Base-by-base conservation (phyloP, 768 basidiomycete genomes). In the Mycena kentingensis region DNA sequence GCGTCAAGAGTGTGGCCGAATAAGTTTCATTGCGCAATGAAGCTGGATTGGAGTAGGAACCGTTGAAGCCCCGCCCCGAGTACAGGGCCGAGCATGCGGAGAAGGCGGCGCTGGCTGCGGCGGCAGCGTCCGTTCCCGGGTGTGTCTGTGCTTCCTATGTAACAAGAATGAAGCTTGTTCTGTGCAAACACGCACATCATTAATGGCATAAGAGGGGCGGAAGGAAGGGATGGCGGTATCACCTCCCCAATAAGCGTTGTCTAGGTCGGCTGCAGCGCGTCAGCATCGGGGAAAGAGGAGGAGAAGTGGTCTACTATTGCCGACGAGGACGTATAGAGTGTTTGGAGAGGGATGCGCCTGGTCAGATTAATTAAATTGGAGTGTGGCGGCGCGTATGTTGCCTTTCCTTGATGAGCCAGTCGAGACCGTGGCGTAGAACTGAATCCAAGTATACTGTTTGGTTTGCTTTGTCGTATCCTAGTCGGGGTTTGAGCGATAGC, bases 361-460 rank as follows among this genome's bases (percentile, higher is more conserved):
- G 10, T 41, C 41, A 46, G 39, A 32, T 29, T 18, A 55, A 29
- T 51, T 42, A 29, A 8, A 46, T 16, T 27, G 27, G 41, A 18
- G 8, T 18, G 12, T 38, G 46, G 22, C 42, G 22, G 13, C 10
- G 25, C 28, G 5, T 26, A 43, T 19, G 13, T 46, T 6, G 27
- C 26, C 75, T 55, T 51, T 87, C 93, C 76, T 90, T 92, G 46
- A 95, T 91, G 45, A 95, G 72, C 92, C 93, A 97, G 68, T 93
- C 88, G 38, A 93, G 79, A 22, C 93, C 87, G 90, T 91, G 96
- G 54, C 93, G 83, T 46, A 96, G 72, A 77, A 90, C 93, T 55
- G 83, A 81, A 62, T 97, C 95, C n/a, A 97, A 81, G 67, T 96
- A 97, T 2, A 83, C 80, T 1, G 93, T 92, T 70, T 96, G 93